Conservation (phyloP, 1,284 basidiomycete species). For the Rhodofomes roseus region DNA sequence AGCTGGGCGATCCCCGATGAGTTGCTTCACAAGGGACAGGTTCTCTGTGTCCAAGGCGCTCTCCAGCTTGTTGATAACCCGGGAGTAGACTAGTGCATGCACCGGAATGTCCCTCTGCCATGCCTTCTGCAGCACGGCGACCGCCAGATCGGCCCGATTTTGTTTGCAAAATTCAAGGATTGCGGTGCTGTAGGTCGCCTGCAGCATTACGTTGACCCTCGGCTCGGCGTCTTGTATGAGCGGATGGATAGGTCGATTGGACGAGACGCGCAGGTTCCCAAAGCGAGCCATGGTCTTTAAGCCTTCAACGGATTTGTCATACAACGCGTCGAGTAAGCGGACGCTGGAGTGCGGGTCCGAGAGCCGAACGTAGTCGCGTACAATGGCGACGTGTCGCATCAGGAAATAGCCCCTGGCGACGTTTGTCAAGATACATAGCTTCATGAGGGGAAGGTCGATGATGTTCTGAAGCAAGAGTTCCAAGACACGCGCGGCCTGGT, state of each 20-base stretch:
- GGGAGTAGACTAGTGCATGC: conserved; percentile 2
- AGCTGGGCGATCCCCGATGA: background rate
- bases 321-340: conserved; percentile 22
- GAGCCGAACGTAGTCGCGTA: conserved; percentile 21
- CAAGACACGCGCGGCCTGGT: background rate
- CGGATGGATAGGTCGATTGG: too few relatives aligned
- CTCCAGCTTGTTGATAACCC: conserved; percentile 6
- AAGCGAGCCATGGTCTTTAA: background rate
- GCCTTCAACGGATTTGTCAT: background rate
- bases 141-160: conserved; percentile 12
- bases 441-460: conserved; percentile 22
- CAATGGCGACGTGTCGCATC: conserved; percentile 2
- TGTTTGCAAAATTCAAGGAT: conserved; percentile 15
- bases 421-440: conserved; percentile 22
- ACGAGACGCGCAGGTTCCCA: too few relatives aligned
- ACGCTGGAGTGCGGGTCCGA: conserved; percentile 11
- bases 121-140: conserved; percentile 17
- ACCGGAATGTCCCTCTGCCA: conserved; percentile 11
- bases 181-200: conserved; percentile 12
- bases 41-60: background rate
- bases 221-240: too few relatives aligned
- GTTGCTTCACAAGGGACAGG: conserved; percentile 2
- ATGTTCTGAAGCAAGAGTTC: conserved; percentile 12
- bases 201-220: background rate
- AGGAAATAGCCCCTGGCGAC: conserved; percentile 26